phyloP scores from a whole-genome alignment of 176 grass and related monocot species.

The Musa schizocarpa region DNA sequence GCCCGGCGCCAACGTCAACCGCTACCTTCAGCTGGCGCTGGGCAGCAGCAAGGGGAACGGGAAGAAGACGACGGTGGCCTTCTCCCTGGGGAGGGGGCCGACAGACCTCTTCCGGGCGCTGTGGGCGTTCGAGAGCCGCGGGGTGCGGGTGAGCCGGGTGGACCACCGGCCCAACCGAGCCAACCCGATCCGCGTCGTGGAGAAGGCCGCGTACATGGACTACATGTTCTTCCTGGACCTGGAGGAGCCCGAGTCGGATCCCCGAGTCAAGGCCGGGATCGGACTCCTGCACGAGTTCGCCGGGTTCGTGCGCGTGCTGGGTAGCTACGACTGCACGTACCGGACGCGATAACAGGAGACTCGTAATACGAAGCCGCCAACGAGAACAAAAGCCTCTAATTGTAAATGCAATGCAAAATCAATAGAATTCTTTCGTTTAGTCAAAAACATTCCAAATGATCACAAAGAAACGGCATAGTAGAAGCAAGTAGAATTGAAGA shows the following conservation, averaged over 20 bases:
- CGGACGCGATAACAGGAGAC: no score
- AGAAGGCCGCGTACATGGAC: not conserved
- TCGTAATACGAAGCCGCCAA: no score
- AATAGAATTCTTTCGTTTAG: not conserved
- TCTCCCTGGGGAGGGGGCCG: not conserved
- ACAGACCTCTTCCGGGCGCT: slow-evolving; percentile 1
- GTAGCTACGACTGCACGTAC: not conserved
- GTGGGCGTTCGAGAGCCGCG: slow-evolving; percentile 4
- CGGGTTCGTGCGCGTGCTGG: not conserved
- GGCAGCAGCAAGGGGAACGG: not conserved
- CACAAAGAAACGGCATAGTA: no score
- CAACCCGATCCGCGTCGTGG: not conserved
- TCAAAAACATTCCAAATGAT: no score
- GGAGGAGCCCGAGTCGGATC: not conserved
- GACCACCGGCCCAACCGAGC: slow-evolving; percentile 1
- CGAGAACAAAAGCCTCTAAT: not conserved
- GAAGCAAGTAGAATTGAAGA: not conserved
- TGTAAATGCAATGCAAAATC: not conserved
- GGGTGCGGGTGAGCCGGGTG: not conserved
- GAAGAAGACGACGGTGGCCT: slow-evolving; percentile 8
- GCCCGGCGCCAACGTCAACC: slow-evolving; percentile 14
- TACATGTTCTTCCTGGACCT: not conserved
- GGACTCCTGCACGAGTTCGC: not conserved
- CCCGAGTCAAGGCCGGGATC: not conserved
- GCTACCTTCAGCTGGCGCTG: slow-evolving; percentile 24